These are phyloP conservation scores for Hydnomerulius pinastri DNA, from an alignment of 768 basidiomycete species.

Conservation along the genomic window DNA sequence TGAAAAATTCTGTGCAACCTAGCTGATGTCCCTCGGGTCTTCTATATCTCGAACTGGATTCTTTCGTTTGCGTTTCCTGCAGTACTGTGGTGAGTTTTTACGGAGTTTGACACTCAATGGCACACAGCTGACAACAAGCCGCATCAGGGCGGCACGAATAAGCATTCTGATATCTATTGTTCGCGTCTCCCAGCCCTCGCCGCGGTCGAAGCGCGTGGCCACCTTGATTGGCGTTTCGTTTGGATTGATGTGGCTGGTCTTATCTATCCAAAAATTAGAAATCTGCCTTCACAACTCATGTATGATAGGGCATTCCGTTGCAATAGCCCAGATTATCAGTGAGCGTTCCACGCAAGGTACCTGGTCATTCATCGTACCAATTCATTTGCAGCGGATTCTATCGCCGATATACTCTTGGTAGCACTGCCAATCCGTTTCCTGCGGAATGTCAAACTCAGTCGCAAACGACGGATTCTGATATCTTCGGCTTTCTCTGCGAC, in stretches of 20 bases:
- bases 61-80: constrained; percentile 18
- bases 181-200: constrained; percentile 21
- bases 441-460: constrained; percentile 12
- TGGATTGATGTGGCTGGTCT: constrained; percentile 7
- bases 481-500: constrained; percentile 22
- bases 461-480: constrained; percentile 19
- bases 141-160: constrained; percentile 23
- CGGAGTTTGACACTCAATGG: not conserved
- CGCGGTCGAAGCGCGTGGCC: constrained; percentile 2
- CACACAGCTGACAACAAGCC: not conserved
- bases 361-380: not conserved
- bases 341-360: constrained; percentile 4
- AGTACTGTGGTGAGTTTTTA: constrained; percentile 11
- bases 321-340: constrained; percentile 23
- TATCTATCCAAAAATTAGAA: constrained; percentile 11
- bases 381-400: constrained; percentile 21
- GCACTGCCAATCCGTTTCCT: constrained; percentile 21
- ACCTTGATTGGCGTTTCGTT: constrained; percentile 17
- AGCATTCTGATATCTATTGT: constrained; percentile 26
- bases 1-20: not conserved
- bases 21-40: constrained; percentile 9
- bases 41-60: constrained; percentile 10
- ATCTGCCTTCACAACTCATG: constrained; percentile 11
- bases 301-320: constrained; percentile 1
- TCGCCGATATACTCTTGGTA: constrained; percentile 22